Base-by-base conservation (phyloP, 2,329 filamentous ascomycete genomes). In the Plectosphaerella cucumerina region DNA sequence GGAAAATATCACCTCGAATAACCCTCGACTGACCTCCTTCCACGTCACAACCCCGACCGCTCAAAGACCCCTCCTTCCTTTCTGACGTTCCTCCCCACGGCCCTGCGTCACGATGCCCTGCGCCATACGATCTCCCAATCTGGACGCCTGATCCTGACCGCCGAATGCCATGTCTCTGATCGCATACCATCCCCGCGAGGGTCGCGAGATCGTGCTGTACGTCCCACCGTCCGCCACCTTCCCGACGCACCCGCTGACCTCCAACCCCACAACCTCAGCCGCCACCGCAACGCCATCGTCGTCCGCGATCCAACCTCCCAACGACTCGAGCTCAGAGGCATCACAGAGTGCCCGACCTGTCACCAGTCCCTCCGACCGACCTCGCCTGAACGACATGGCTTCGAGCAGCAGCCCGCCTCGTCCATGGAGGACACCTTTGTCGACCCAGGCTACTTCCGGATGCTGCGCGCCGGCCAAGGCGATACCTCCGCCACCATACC, bases 381-480 rank as follows among this genome's bases (percentile, higher is more conserved):
- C 34, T 77, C 80, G 39, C 69, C 77, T 48, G 77, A 82, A 20
- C 70, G 73, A 31, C 70, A 72, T 33, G 47, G 47, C 37, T 48
- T 41, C 47, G 47, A 48, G 11, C 15, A n/a, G 5, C 18, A n/a
- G 5, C 18, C 35, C 15, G 5, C 47, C 6, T 48, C 47, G n/a
- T 43, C 47, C 8, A 21, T 33, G 6, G 68, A 67, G 58, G 79
- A 87, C 46, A 81, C 86, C 51, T 97, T 92, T 65, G 88, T 97
- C 59, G 87, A 92, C 62, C 92, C 92, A 3, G 84, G 91, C 48
- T 99, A 99, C 74, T 99, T 99, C 70, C 90, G 90, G 62, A 92
- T 97, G 87, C 84, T 99, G 39, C 87, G 84, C 69, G 68, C 77
- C 61, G 68, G 73, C 66, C 67, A 76, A 69, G 64, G 74, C 18